Conservation (phyloP, 305 asterid species). For the Rubia balearica region DNA sequence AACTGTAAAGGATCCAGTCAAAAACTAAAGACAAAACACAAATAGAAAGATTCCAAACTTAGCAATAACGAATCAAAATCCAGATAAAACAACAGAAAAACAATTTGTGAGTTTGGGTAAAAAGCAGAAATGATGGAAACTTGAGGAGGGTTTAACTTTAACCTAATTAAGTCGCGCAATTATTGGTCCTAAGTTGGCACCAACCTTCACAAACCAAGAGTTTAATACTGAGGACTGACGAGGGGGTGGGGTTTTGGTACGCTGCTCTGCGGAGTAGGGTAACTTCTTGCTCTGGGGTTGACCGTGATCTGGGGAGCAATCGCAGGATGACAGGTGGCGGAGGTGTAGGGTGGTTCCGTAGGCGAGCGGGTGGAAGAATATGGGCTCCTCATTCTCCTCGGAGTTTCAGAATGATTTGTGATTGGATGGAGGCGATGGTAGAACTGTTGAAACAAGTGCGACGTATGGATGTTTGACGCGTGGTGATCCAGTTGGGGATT, state of each 20-base stretch:
- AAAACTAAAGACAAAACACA: background rate
- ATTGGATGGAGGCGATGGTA: conserved; percentile 19
- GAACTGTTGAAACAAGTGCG: conserved; percentile 9
- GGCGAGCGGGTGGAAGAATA: conserved; percentile 13
- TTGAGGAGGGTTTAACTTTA: background rate
- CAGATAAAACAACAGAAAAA: background rate
- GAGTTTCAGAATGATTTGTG: conserved; percentile 25
- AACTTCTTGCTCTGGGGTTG: background rate
- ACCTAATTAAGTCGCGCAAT: background rate
- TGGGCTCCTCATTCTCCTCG: conserved; percentile 25
- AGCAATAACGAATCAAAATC: background rate
- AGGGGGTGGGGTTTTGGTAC: background rate
- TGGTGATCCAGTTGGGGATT: conserved; percentile 14
- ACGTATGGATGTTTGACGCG: conserved; percentile 39
- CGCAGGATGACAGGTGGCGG: conserved; percentile 17
- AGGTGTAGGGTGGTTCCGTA: background rate
- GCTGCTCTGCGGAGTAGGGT: background rate
- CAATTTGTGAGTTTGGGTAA: background rate
- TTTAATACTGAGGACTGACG: background rate
- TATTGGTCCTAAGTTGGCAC: conserved; percentile 1
- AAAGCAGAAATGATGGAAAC: background rate
- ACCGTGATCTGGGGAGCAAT: background rate
- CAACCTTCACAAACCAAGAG: background rate
- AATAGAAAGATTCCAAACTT: conserved; percentile 9
- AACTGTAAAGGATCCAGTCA: background rate